Evolutionary conservation across 129 eudicot genomes (phyloP).

Genomic region (Flaveria sonorensis): DNA sequence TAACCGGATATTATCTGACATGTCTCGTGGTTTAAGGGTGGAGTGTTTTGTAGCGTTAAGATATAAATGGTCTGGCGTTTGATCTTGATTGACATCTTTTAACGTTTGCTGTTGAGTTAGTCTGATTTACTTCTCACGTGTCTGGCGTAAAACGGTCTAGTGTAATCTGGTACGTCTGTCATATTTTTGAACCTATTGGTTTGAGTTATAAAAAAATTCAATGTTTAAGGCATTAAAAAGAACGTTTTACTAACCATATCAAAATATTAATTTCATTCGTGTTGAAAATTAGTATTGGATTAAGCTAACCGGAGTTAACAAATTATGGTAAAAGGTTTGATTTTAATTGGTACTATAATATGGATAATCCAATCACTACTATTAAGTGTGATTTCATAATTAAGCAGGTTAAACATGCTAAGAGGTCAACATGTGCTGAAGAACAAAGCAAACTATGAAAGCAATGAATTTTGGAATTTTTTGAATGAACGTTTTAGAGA

Average conservation of each 20-base stretch:
- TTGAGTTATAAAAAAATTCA: not conserved
- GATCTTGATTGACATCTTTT: too few species aligned
- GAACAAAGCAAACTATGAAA: not conserved
- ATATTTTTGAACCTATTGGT: not conserved
- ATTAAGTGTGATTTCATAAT: too few species aligned
- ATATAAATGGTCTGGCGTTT: too few species aligned
- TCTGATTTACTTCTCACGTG: too few species aligned
- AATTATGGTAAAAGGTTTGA: not conserved
- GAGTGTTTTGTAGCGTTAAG: too few species aligned
- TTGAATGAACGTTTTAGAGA: too few species aligned
- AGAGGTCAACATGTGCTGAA: too few species aligned
- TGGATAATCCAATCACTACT: not conserved
- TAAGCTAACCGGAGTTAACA: not conserved
- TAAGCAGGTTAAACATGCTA: too few species aligned
- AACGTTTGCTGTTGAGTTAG: too few species aligned
- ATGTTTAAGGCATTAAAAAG: not conserved
- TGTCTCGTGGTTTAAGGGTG: too few species aligned
- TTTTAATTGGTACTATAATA: not conserved
- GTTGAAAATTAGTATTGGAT: not conserved
- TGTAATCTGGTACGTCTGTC: too few species aligned
- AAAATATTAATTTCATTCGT: not conserved
- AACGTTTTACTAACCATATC: not conserved
- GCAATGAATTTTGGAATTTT: not conserved
- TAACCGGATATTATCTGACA: not conserved
- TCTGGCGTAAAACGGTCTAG: too few species aligned